phyloP scores from a whole-genome alignment of 1,284 basidiomycete genomes.

The Rugosomyces carneus region DNA sequence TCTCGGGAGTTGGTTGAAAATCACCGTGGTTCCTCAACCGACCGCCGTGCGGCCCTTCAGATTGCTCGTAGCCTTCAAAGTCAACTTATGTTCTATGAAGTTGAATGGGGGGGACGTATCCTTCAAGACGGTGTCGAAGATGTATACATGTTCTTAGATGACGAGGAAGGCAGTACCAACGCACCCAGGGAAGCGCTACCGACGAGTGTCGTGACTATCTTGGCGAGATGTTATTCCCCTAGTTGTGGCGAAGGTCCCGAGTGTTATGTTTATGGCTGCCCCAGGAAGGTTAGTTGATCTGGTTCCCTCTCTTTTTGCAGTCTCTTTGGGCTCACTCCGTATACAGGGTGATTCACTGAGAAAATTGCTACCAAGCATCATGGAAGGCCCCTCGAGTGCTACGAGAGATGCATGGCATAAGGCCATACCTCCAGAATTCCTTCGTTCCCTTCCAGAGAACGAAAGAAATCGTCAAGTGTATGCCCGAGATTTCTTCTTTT shows the following conservation, averaged over 20 bases:
- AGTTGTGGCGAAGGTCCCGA: slow-evolving; percentile 59
- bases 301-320: not conserved
- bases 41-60: slow-evolving; percentile 77
- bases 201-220: slow-evolving; percentile 72
- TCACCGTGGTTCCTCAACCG: slow-evolving; percentile 62
- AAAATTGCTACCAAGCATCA: slow-evolving; percentile 12
- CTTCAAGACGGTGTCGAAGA: slow-evolving; percentile 90
- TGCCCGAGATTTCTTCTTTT: slow-evolving; percentile 17
- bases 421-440: slow-evolving; percentile 38
- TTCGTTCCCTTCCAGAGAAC: slow-evolving; percentile 63
- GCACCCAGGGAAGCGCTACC: slow-evolving; percentile 71
- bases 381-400: slow-evolving; percentile 11
- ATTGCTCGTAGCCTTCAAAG: slow-evolving; percentile 87
- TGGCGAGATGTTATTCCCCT: slow-evolving; percentile 83
- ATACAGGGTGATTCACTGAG: slow-evolving; percentile 15
- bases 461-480: slow-evolving; percentile 85
- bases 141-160: slow-evolving; percentile 94
- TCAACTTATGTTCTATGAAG: slow-evolving; percentile 95
- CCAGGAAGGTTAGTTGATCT: slow-evolving; percentile 48
- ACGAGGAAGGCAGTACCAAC: slow-evolving; percentile 63
- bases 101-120: slow-evolving; percentile 86
- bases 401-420: slow-evolving; percentile 14
- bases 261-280: slow-evolving; percentile 74
- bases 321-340: not conserved
- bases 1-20: slow-evolving; percentile 63